phyloP scores from a whole-genome alignment of 305 asterid species.

The Solanum chacoense region DNA sequence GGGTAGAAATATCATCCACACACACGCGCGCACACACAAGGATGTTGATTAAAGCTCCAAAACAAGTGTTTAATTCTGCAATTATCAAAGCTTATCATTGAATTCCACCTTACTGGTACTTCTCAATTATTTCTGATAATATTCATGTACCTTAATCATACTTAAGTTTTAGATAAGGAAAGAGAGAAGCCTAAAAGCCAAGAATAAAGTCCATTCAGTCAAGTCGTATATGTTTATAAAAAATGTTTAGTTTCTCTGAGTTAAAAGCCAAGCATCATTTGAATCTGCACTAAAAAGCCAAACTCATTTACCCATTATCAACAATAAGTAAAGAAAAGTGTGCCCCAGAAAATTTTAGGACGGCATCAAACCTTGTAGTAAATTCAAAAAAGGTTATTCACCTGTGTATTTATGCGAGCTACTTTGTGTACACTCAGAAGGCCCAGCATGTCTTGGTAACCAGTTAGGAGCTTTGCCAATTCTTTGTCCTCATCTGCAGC shows the following conservation, averaged over 20 bases:
- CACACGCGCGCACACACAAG: neutral
- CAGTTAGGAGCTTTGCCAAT: slow-evolving; percentile 88
- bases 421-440: slow-evolving; percentile 86
- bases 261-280: neutral
- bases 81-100: neutral
- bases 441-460: slow-evolving; percentile 93
- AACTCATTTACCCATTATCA: neutral
- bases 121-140: neutral
- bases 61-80: neutral
- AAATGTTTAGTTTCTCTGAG: neutral
- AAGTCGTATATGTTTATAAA: neutral
- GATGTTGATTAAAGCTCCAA: neutral
- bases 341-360: neutral
- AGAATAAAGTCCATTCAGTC: neutral
- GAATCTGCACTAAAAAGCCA: neutral
- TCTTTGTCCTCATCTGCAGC: slow-evolving; percentile 86
- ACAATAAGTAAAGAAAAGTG: neutral
- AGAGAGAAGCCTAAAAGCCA: neutral
- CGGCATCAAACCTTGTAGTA: neutral
- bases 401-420: slow-evolving; percentile 87
- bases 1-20: neutral
- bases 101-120: neutral
- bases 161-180: neutral
- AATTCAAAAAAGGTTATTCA: neutral
- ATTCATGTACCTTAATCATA: neutral